These are phyloP conservation scores for Didymellaceae sp. DNA, from an alignment of 2,329 filamentous ascomycete genomes.

Conservation along the genomic window DNA sequence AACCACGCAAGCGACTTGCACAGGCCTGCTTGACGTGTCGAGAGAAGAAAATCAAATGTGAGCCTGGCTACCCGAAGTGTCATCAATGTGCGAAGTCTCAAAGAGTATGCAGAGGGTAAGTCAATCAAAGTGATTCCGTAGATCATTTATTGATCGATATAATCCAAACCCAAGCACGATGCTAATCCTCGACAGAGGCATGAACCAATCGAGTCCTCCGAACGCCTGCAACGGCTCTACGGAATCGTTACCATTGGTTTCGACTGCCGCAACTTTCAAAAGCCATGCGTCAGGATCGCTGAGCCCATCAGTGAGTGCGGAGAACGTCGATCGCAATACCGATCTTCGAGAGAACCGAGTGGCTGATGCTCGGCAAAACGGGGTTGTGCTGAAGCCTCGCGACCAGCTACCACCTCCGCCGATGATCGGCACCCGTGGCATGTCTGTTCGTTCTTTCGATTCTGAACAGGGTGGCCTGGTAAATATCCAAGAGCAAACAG, in stretches of 20 bases:
- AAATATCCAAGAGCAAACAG: slow-evolving; percentile 38
- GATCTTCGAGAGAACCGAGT: slow-evolving; percentile 40
- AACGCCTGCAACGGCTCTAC: slow-evolving; percentile 6
- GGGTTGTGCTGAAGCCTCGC: slow-evolving; percentile 34
- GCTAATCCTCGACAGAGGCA: slow-evolving; percentile 9
- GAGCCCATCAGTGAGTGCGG: slow-evolving; percentile 37
- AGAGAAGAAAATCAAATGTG: slow-evolving; percentile 98
- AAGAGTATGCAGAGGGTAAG: slow-evolving; percentile 74
- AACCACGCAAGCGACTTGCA: slow-evolving; percentile 86
- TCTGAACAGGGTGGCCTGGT: slow-evolving; percentile 44
- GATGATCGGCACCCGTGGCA: slow-evolving; percentile 34
- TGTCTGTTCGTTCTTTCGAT: slow-evolving; percentile 43
- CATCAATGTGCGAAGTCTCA: slow-evolving; percentile 93
- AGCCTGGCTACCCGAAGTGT: slow-evolving; percentile 85
- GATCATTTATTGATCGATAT: not conserved
- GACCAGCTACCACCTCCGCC: slow-evolving; percentile 33
- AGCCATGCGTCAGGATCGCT: slow-evolving; percentile 39
- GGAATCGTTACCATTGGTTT: slow-evolving; percentile 2
- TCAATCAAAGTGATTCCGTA: slow-evolving; percentile 12
- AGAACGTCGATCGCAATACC: slow-evolving; percentile 38
- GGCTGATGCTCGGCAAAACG: slow-evolving; percentile 38
- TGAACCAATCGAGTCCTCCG: slow-evolving; percentile 15
- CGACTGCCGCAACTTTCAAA: slow-evolving; percentile 36
- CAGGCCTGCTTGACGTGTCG: slow-evolving; percentile 93
- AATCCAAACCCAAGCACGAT: not conserved